Conservation (phyloP, 805 yeast species). For the Lachancea thermotolerans region DNA sequence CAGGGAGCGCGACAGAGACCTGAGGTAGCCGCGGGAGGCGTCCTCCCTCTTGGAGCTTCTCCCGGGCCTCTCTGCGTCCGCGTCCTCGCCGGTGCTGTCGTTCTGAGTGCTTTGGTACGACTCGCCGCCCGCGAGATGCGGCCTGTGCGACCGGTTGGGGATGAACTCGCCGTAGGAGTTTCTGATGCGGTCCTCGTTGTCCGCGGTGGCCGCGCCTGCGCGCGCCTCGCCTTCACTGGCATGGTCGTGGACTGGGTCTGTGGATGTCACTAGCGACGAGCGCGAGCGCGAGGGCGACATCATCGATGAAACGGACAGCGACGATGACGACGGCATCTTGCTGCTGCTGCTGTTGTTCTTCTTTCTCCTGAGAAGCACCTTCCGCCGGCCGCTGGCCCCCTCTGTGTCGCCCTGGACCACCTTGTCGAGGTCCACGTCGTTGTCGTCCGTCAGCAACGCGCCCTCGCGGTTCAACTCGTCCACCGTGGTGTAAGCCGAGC, state of each 20-base stretch:
- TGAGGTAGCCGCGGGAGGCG: constrained; percentile 42
- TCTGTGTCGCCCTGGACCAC: constrained; percentile 13
- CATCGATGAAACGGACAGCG: constrained; percentile 4
- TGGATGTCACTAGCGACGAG: constrained; percentile 22
- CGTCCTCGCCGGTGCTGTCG: constrained; percentile 26
- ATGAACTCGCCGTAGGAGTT: constrained; percentile 29
- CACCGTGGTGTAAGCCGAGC: constrained; percentile 24
- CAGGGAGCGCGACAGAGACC: constrained; percentile 37
- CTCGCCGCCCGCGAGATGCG: constrained; percentile 74
- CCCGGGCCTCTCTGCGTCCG: constrained; percentile 14
- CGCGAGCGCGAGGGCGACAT: constrained; percentile 10
- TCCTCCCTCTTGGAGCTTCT: constrained; percentile 24
- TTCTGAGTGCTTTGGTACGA: constrained; percentile 59
- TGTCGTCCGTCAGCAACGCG: constrained; percentile 31
- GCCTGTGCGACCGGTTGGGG: constrained; percentile 31
- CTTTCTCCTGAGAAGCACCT: constrained; percentile 11
- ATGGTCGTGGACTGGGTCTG: constrained; percentile 24
- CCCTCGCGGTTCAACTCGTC: constrained; percentile 32
- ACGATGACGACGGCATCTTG: constrained; percentile 10
- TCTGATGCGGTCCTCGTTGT: constrained; percentile 15
- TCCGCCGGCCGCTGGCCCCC: constrained; percentile 14
- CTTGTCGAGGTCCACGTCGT: constrained; percentile 25
- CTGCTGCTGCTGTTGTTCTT: constrained; percentile 4
- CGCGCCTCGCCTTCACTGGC: neutral
- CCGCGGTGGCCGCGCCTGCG: constrained; percentile 5